phyloP scores from a whole-genome alignment of 2,329 filamentous ascomycete species.

The Plenodomus tracheiphilus region DNA sequence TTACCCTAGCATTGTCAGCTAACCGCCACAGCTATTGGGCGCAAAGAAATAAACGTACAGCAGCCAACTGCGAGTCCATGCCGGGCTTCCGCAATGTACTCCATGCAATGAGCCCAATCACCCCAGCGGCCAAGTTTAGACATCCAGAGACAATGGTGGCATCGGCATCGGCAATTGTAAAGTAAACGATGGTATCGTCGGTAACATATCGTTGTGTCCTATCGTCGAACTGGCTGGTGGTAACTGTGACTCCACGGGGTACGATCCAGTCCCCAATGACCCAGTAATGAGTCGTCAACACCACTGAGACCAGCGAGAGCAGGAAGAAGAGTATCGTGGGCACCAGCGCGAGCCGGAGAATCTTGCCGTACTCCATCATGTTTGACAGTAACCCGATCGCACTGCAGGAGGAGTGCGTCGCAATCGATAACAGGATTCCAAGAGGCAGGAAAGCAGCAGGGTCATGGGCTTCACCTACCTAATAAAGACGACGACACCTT shows the following conservation, averaged over 20 bases:
- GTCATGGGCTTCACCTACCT: constrained; percentile 15
- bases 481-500: constrained; percentile 15
- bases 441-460: constrained; percentile 6
- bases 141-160: constrained; percentile 33
- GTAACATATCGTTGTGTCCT: constrained; percentile 19
- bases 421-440: constrained; percentile 6
- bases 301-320: constrained; percentile 32
- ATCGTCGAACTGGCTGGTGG: constrained; percentile 17
- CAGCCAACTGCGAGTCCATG: constrained; percentile 28
- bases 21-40: not conserved
- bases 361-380: constrained; percentile 23
- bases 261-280: constrained; percentile 35
- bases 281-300: constrained; percentile 36
- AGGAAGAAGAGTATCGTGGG: constrained; percentile 30
- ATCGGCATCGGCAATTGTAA: constrained; percentile 25
- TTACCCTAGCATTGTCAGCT: constrained; percentile 20
- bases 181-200: constrained; percentile 34
- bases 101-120: constrained; percentile 31
- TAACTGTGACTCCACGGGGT: constrained; percentile 21
- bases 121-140: constrained; percentile 25
- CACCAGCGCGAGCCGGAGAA: constrained; percentile 27
- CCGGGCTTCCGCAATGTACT: constrained; percentile 23
- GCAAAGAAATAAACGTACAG: constrained; percentile 17
- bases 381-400: constrained; percentile 1
- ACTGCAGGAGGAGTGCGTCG: constrained; percentile 4